Percentiles rank a stretch among this genome's conserved stretches.
phyloP scores from a whole-genome alignment of 164 flowering plant genomes.

The Saururus chinensis region DNA sequence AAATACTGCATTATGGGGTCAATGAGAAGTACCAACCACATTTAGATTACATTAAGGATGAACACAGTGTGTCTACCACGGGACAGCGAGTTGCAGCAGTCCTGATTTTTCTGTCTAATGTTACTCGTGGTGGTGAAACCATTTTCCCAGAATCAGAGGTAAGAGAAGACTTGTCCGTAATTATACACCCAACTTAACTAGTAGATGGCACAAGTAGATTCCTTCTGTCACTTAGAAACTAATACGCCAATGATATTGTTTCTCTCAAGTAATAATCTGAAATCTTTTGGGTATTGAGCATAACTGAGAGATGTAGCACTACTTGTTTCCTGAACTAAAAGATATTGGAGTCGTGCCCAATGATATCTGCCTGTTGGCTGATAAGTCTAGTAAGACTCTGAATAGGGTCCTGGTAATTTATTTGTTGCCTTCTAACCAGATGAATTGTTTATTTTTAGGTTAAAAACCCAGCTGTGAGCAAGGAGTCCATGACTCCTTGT shows the following conservation, averaged over 20 bases:
- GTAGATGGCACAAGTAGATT: not conserved
- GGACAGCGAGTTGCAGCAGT: conserved; percentile 60
- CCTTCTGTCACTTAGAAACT: not conserved
- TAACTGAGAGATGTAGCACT: not conserved
- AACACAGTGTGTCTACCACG: conserved; percentile 9
- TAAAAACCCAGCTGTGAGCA: conserved; percentile 1
- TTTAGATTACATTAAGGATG: conserved; percentile 31
- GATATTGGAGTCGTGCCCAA: no score
- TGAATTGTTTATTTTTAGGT: not conserved
- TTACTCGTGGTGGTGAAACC: conserved; percentile 55
- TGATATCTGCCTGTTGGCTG: no score
- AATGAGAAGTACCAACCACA: conserved; percentile 28
- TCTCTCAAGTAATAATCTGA: not conserved
- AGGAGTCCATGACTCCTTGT: conserved; percentile 43
- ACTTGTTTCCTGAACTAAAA: not conserved
- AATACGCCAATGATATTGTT: not conserved
- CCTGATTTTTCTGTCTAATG: conserved; percentile 65
- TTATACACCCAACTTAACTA: no score
- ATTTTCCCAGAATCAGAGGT: conserved; percentile 64
- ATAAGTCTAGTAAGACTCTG: not conserved
- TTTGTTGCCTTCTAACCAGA: not conserved
- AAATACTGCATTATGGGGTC: conserved; percentile 34
- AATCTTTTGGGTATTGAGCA: not conserved
- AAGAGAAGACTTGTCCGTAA: conserved; percentile 6
- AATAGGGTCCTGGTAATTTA: not conserved